Evolutionary conservation across 805 yeast species (phyloP).

Genomic region (Metschnikowia henanensis): DNA sequence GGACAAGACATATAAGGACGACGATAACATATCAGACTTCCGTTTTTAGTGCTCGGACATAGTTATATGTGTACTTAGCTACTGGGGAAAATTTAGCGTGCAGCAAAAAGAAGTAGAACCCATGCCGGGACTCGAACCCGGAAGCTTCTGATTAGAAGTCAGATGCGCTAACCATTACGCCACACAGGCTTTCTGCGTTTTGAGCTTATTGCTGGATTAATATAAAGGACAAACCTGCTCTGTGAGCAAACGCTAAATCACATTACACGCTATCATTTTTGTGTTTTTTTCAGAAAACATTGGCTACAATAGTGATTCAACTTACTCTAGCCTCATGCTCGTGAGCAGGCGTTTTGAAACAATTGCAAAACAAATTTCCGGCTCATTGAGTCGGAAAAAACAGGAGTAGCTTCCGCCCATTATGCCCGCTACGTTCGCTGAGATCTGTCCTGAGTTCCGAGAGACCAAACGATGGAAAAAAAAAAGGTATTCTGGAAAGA

Average conservation of each 20-base stretch:
- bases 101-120: slow-evolving; percentile 8
- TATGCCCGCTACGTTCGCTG: neutral
- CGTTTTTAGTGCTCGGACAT: slow-evolving; percentile 12
- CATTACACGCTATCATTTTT: too few relatives aligned
- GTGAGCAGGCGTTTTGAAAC: too few relatives aligned
- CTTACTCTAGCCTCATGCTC: too few relatives aligned
- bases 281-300: too few relatives aligned
- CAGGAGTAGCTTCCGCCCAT: neutral
- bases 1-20: slow-evolving; percentile 9
- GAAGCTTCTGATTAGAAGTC: slow-evolving; percentile 20
- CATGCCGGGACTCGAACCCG: slow-evolving; percentile 23
- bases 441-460: neutral
- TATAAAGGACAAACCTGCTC: too few relatives aligned
- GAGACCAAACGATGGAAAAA: neutral
- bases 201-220: too few relatives aligned
- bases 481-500: neutral
- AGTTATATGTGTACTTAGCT: too few relatives aligned
- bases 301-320: too few relatives aligned
- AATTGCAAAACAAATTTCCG: slow-evolving; percentile 6
- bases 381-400: neutral
- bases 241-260: too few relatives aligned
- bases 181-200: slow-evolving; percentile 14
- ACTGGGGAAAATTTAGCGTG: neutral
- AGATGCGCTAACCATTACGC: slow-evolving; percentile 22
- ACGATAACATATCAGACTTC: slow-evolving; percentile 20